phyloP scores from a whole-genome alignment of 345 rosid species.

The Noccaea caerulescens region DNA sequence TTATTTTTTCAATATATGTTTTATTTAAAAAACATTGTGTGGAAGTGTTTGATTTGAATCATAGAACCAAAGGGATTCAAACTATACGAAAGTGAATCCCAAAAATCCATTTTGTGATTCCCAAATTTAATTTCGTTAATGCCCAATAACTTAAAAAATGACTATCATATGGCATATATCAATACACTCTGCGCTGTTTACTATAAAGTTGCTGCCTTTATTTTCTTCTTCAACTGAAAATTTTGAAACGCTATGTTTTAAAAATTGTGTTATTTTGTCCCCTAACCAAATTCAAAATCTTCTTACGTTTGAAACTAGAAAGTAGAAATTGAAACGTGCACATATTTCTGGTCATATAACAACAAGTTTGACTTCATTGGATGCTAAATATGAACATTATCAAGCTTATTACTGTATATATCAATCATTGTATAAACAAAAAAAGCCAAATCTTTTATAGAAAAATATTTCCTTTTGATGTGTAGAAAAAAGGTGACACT shows the following conservation, averaged over 20 bases:
- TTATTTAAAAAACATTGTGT: not conserved
- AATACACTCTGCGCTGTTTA: constrained; percentile 32
- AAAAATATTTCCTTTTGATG: constrained; percentile 7
- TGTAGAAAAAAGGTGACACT: constrained; percentile 15
- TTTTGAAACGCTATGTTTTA: constrained; percentile 30
- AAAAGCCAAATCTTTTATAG: constrained; percentile 8
- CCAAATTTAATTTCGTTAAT: not conserved
- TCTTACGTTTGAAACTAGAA: constrained; percentile 14
- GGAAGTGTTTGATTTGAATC: not conserved
- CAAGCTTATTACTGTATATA: not conserved
- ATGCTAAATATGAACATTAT: constrained; percentile 22
- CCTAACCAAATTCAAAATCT: constrained; percentile 38
- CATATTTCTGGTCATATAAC: not conserved
- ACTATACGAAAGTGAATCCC: constrained; percentile 10
- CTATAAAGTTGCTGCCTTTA: constrained; percentile 38
- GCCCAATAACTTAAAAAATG: not conserved
- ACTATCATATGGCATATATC: constrained; percentile 9
- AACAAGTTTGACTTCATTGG: constrained; percentile 15
- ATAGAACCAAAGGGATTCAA: not conserved
- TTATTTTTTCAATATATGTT: no score
- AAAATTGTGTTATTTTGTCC: constrained; percentile 17
- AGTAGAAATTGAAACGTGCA: constrained; percentile 2
- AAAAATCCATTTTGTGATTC: constrained; percentile 6
- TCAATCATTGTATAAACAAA: constrained; percentile 12
- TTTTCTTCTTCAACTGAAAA: constrained; percentile 32